Evolutionary conservation across 306 rosid genomes (phyloP), one percentile per base, ranked within the genome.

Genomic region (Quercus alba): DNA sequence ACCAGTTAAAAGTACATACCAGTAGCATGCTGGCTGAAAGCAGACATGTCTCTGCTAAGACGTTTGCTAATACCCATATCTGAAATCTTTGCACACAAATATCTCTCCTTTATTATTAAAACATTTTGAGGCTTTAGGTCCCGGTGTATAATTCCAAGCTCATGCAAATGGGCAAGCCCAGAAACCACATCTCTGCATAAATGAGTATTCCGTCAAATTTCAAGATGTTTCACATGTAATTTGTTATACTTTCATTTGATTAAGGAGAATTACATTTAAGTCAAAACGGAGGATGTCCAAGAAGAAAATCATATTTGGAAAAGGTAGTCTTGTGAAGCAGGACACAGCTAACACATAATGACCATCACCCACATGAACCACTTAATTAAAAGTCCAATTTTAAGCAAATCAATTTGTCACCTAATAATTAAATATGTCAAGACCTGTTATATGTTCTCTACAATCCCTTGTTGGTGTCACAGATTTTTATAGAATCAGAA

Each of bases 31-130:
- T 82, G 90, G 41, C 86, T 91, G 79, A 94, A 85, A 66, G 98
- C 91, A 54, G 97, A 91, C 93, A 85, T 86, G 78, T 92, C 85
- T 68, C 84, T 93, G 9, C 19, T 75, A 81, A 94, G 98, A 41
- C 90, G 92, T 83, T 88, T 91, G 88, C 98, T 94, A 56, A 94
- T 94, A 78, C 98, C 98, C 97, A 94, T 94, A 84, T 94, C 98
- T 54, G 98, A 94, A 77, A 94, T 87, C 88, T 94, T 94, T 51
- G 97, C 97, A 69, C 90, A 84, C 20, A 91, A 57, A 69, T 83
- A 74, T 85, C 77, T 88, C 75, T 91, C 91, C 79, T 83, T 89
- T 59, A 70, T 74, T 80, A 92, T 88, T 84, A 94, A 86, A 79
- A 94, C 97, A 88, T 94, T 94, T 81, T 94, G 97, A 55, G 98